Base-by-base conservation (phyloP, 1,284 basidiomycete genomes). In the Pseudozyma sp. region DNA sequence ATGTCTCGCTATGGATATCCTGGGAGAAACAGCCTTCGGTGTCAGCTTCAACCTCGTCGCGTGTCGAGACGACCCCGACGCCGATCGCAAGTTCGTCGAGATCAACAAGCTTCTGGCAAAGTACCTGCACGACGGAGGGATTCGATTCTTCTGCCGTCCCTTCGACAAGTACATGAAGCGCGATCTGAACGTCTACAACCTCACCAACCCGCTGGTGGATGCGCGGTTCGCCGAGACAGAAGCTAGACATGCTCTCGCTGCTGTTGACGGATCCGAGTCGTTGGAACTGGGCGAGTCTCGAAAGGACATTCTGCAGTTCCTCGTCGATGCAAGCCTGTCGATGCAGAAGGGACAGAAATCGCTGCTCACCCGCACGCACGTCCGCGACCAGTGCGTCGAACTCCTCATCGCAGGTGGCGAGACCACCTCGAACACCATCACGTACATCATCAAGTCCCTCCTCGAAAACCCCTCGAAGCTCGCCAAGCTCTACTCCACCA, bases 81-180 rank as follows among this genome's bases (percentile, higher is more conserved):
- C 55, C 16, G 55, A 57, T 17, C 55, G 55, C 19, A 47, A 30
- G 30, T 57, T 57, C 40, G 39, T 29, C 29, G 55, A 57, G n/a
- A 57, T 57, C 55, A 57, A 57, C 55, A 45, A 33, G 30, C 39
- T 57, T 16, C 47, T 57, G 7, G 55, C 55, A 17, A 57, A 50
- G 47, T 57, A 57, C 30, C 55, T 57, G 10, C 55, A 57, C 47
- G 55, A 57, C 30, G 55, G 55, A 9, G 55, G 55, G 3, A 47
- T 57, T 16, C 55, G 48, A 10, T 57, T 57, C 37, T 57, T 57
- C 39, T 57, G 55, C 47, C 35, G 55, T 6, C 55, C 55, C 1
- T 57, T 57, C 19, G 55, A 57, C 55, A 57, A 57, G 47, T 57
- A 57, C 47, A 57, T 57, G 55, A 57, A 57, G 55, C 46, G 55